Evolutionary conservation across 2,329 filamentous ascomycete genomes (phyloP), one percentile per base, ranked within the genome.

Genomic region (Blastomyces silverae): DNA sequence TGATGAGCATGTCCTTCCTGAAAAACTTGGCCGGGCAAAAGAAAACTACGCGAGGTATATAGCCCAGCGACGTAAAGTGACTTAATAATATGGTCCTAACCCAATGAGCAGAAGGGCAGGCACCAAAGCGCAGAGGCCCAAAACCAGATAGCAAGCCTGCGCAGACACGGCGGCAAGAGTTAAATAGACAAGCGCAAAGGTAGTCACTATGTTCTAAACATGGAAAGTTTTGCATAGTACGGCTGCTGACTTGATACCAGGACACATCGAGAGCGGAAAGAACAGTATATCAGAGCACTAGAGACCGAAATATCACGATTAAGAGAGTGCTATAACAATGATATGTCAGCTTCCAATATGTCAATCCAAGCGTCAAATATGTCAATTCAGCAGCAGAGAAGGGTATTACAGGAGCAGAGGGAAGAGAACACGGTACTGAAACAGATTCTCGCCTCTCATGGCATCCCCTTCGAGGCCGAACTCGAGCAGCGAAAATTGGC

Each of bases 81-180:
- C 31, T 13, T 31, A 20, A 17, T 25, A 6, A 6, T 25, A 31
- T 20, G 28, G 28, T 34, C 13, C 58, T 61, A 50, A 61, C 25
- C 0, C 15, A 17, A 48, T 50, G 68, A 65, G 65, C 72, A 89
- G 92, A 96, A 81, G 92, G 91, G 57, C 89, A 94, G 73, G 83
- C 89, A 10, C 87, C 91, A 2, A 99, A 97, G 79, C 87, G 91
- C 69, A 87, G 94, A 76, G 94, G 94, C 1, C 94, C 94, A 0
- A 97, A 97, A 76, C 94, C 94, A 25, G 94, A 97, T 76, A 95
- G 90, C 80, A 97, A 96, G 75, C 94, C 94, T 22, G 93, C 94
- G 56, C 80, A 96, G 72, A 97, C 93, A 25, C 85, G 93, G 67
- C 86, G 93, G 68, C 94, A 97, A 75, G 93, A 97, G 77, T 81